Evolutionary conservation across 176 grass and related monocot genomes (phyloP).

Genomic region (Paspalum vaginatum): DNA sequence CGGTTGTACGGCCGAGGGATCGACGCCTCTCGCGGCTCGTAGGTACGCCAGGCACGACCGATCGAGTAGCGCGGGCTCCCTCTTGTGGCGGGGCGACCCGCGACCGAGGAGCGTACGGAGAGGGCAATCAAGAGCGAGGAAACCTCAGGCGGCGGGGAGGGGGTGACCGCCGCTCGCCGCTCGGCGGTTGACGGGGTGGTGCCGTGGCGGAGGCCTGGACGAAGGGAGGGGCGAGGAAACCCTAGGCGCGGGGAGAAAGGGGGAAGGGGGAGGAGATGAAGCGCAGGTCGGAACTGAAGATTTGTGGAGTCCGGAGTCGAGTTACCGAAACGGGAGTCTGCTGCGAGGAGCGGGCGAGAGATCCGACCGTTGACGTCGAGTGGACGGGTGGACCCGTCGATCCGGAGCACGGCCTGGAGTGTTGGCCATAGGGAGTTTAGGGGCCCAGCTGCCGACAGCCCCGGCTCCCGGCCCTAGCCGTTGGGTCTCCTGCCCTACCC

Average conservation of each 20-base stretch:
- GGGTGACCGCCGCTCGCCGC: neutral
- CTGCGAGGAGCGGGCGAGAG: neutral
- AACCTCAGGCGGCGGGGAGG: neutral
- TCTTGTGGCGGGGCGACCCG: neutral
- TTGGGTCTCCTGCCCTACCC: neutral
- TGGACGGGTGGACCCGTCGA: too few species aligned
- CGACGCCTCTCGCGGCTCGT: neutral
- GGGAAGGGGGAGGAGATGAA: neutral
- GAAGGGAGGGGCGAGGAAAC: neutral
- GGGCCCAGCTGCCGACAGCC: constrained; percentile 5
- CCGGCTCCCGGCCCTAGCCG: neutral
- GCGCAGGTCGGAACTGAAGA: neutral
- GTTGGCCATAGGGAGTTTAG: neutral
- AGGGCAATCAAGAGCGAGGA: neutral
- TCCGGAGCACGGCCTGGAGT: neutral
- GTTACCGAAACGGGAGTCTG: neutral
- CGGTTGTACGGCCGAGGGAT: neutral
- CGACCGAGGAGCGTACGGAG: neutral
- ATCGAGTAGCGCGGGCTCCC: neutral
- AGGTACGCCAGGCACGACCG: neutral
- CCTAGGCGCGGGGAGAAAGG: constrained; percentile 9
- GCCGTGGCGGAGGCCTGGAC: neutral
- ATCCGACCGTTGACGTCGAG: constrained; percentile 12
- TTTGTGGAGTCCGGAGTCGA: neutral
- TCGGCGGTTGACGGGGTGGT: neutral